A percentile compares a stretch with the other conserved stretches of the same genome.
Conservation (phyloP, 106 monocot species). For the Allium cepa region DNA sequence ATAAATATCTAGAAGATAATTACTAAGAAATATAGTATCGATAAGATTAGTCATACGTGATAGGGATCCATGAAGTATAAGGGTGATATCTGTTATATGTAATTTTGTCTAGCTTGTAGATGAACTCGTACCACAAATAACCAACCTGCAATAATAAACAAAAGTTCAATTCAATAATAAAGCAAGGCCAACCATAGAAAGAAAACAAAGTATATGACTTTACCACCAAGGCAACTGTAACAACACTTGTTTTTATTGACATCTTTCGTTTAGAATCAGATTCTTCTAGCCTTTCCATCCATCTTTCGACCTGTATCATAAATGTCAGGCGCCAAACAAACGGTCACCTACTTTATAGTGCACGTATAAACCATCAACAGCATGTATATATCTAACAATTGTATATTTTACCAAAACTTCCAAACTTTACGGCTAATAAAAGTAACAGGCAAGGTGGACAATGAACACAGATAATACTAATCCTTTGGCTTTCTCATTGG, state of each 20-base stretch:
- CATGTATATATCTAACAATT: no score
- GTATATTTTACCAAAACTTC: no score
- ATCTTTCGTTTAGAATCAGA: conserved; percentile 52
- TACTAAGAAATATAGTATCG: no score
- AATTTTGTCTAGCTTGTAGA: conserved; percentile 68
- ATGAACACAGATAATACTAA: no score
- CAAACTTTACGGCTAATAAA: no score
- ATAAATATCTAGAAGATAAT: no score
- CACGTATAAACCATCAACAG: no score
- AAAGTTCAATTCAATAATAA: background rate
- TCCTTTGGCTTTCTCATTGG: no score
- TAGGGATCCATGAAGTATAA: conserved; percentile 75
- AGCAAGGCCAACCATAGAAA: background rate
- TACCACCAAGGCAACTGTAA: conserved; percentile 48
- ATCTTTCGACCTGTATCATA: conserved; percentile 66
- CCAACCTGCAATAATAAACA: conserved; percentile 34
- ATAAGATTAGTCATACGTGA: conserved; percentile 25
- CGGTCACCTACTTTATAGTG: no score
- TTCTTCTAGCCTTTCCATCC: conserved; percentile 97
- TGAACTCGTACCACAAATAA: conserved; percentile 64
- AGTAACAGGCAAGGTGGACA: no score
- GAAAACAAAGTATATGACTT: background rate
- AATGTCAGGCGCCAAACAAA: background rate
- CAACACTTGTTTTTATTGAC: conserved; percentile 53
- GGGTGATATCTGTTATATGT: conserved; percentile 65